Evolutionary conservation across 2,329 filamentous ascomycete genomes (phyloP).

Genomic region (Zymoseptoria crescenta): DNA sequence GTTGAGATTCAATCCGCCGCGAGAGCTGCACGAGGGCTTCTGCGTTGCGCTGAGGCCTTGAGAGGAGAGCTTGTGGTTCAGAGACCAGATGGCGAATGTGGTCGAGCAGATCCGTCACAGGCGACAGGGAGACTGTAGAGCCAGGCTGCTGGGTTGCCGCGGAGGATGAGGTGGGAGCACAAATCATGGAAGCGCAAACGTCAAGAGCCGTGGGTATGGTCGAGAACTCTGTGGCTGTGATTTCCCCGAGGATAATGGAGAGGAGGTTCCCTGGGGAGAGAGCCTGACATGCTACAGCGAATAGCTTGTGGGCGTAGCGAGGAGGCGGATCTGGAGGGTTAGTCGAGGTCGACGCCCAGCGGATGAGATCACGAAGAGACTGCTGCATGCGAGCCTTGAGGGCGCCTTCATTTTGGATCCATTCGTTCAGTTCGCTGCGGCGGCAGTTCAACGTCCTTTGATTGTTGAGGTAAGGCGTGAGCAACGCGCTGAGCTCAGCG

Average conservation of each 20-base stretch:
- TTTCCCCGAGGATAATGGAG: constrained; percentile 57
- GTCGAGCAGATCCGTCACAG: constrained; percentile 32
- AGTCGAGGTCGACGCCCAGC: constrained; percentile 51
- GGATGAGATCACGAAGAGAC: constrained; percentile 54
- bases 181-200: constrained; percentile 60
- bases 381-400: constrained; percentile 48
- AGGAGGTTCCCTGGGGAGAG: constrained; percentile 56
- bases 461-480: constrained; percentile 51
- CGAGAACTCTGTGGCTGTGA: constrained; percentile 52
- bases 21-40: constrained; percentile 33
- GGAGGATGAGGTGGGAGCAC: constrained; percentile 47
- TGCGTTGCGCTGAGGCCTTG: constrained; percentile 51
- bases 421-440: constrained; percentile 60
- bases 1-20: constrained; percentile 27
- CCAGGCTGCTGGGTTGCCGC: constrained; percentile 21
- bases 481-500: constrained; percentile 54
- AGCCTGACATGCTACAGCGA: constrained; percentile 54
- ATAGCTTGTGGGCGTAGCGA: constrained; percentile 64
- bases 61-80: constrained; percentile 47
- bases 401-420: constrained; percentile 36
- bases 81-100: constrained; percentile 42
- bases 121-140: constrained; percentile 22
- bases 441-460: constrained; percentile 56
- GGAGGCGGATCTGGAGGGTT: constrained; percentile 45
- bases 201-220: constrained; percentile 59